A percentile compares a stretch with the other conserved stretches of the same genome.
These are phyloP conservation scores for Peronospora farinosa DNA, from an alignment of 352 stramenopile genomes.

Conservation along the genomic window DNA sequence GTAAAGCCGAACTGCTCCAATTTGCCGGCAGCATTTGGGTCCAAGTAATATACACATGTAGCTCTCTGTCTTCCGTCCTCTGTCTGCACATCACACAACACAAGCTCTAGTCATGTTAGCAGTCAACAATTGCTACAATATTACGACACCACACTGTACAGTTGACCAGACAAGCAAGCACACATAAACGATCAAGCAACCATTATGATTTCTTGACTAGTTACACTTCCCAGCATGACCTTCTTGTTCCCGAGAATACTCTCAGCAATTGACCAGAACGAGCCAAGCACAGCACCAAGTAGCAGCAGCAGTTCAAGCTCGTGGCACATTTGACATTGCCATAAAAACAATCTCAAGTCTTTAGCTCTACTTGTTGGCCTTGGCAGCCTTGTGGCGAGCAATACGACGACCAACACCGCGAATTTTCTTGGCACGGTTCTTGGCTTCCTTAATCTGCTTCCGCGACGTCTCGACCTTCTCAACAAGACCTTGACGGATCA, in stretches of 20 bases:
- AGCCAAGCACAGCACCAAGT: constrained; percentile 22
- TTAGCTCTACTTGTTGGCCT: constrained; percentile 90
- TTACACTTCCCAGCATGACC: constrained; percentile 52
- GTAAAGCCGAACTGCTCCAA: too few relatives aligned
- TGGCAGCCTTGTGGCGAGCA: constrained; percentile 98
- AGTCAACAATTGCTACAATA: background rate
- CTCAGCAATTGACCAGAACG: constrained; percentile 33
- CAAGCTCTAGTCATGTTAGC: constrained; percentile 1
- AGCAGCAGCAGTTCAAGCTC: constrained; percentile 10
- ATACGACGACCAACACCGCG: constrained; percentile 96
- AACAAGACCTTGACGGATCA: constrained; percentile 87
- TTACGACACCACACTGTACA: background rate
- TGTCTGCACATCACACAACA: background rate
- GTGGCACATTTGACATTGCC: constrained; percentile 24
- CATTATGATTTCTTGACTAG: constrained; percentile 42
- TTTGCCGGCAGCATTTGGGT: too few relatives aligned
- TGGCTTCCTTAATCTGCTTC: constrained; percentile 99
- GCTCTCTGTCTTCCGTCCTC: too few relatives aligned
- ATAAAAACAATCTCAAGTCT: constrained; percentile 20
- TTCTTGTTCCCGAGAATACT: constrained; percentile 43
- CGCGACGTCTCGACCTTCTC: constrained; percentile 95
- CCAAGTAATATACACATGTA: too few relatives aligned
- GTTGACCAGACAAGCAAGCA: background rate
- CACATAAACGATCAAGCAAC: constrained; percentile 43
- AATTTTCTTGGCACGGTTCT: constrained; percentile 98